Conservation (phyloP, 148 eudicot genomes). For the Bassia scoparia region DNA sequence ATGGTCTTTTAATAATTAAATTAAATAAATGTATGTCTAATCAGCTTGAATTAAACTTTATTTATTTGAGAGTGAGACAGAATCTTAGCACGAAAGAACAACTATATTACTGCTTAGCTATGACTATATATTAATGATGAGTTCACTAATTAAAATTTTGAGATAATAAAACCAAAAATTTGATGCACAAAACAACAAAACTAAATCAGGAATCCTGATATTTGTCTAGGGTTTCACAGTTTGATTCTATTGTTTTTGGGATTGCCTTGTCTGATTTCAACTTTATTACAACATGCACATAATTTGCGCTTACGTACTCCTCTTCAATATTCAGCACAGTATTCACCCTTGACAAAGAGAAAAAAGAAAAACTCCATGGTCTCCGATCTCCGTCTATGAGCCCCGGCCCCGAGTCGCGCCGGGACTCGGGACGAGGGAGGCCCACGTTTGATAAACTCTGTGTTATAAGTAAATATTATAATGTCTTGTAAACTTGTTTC, state of each 20-base stretch:
- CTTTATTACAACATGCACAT: conserved; percentile 14
- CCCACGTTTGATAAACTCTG: too few relatives aligned
- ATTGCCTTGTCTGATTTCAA: conserved; percentile 15
- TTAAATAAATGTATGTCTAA: not conserved
- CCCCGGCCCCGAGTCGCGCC: too few relatives aligned
- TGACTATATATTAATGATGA: not conserved
- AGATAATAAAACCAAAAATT: not conserved
- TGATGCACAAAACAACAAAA: conserved; percentile 17
- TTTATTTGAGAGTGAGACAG: not conserved
- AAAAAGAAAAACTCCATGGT: too few relatives aligned
- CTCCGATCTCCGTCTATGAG: too few relatives aligned
- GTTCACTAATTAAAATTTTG: not conserved
- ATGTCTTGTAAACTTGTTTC: too few relatives aligned
- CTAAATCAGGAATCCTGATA: conserved; percentile 19
- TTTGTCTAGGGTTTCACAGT: conserved; percentile 13
- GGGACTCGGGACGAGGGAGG: too few relatives aligned
- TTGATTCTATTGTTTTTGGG: not conserved
- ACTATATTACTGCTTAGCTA: too few relatives aligned
- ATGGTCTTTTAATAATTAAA: not conserved
- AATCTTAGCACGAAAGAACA: conserved; percentile 11
- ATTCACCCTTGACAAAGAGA: too few relatives aligned
- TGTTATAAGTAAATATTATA: too few relatives aligned
- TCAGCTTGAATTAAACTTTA: not conserved
- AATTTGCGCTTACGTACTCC: too few relatives aligned
- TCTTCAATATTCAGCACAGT: too few relatives aligned